These are phyloP conservation scores for Metarhizium anisopliae DNA, from an alignment of 2,329 filamentous ascomycete species.

Conservation along the genomic window DNA sequence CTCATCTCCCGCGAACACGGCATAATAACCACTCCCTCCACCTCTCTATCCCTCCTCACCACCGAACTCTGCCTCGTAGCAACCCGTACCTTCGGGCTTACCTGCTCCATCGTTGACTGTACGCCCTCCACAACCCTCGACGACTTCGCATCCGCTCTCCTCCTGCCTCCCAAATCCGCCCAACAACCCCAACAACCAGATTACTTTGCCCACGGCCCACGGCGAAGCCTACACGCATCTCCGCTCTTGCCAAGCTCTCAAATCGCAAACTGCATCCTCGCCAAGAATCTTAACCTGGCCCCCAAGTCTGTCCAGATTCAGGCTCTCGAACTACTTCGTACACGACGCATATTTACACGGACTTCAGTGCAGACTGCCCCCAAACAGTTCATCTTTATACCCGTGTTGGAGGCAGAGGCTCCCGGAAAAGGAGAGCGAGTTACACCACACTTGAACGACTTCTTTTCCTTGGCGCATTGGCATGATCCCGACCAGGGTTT, in stretches of 20 bases:
- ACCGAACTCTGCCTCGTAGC: constrained; percentile 67
- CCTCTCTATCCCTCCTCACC: constrained; percentile 57
- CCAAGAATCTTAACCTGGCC: constrained; percentile 67
- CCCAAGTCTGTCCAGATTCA: constrained; percentile 76
- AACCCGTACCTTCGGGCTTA: constrained; percentile 62
- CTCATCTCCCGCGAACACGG: constrained; percentile 79
- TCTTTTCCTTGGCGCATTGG: constrained; percentile 81
- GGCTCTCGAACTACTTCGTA: constrained; percentile 67
- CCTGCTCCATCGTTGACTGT: constrained; percentile 63
- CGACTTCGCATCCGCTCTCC: constrained; percentile 66
- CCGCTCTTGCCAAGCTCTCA: constrained; percentile 21
- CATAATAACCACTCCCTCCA: constrained; percentile 65
- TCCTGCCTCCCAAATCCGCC: constrained; percentile 29
- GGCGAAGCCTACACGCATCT: constrained; percentile 13
- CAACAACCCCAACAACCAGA: constrained; percentile 15
- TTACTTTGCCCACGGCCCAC: constrained; percentile 20
- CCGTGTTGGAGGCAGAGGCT: constrained; percentile 48
- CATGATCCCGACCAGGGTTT: constrained; percentile 67
- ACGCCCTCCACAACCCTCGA: constrained; percentile 66
- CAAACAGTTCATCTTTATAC: constrained; percentile 70
- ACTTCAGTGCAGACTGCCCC: constrained; percentile 67
- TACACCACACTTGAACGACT: constrained; percentile 61
- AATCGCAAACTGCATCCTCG: constrained; percentile 77
- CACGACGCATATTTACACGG: constrained; percentile 66
- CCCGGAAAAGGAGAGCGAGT: constrained; percentile 38